These are phyloP conservation scores for Ogataea populi-albae DNA, from an alignment of 805 yeast genomes.

Conservation along the genomic window DNA sequence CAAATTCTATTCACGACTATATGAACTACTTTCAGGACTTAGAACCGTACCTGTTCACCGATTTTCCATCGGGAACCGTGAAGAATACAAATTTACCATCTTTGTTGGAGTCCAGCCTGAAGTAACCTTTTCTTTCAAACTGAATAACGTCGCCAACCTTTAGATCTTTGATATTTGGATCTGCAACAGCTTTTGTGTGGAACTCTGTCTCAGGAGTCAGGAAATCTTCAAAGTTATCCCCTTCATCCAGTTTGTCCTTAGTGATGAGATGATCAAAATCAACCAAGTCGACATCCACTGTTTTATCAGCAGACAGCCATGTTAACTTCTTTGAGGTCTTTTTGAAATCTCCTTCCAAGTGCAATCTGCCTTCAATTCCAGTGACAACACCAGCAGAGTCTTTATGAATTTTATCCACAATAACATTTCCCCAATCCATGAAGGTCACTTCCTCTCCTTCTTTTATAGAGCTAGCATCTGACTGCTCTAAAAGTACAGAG, in stretches of 20 bases:
- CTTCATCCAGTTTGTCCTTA: conserved; percentile 93
- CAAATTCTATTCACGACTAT: no score
- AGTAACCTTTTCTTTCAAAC: conserved; percentile 97
- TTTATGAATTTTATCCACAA: conserved; percentile 66
- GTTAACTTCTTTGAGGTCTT: conserved; percentile 93
- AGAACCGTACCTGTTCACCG: conserved; percentile 71
- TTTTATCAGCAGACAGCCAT: conserved; percentile 85
- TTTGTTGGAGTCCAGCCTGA: conserved; percentile 66
- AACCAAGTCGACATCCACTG: conserved; percentile 70
- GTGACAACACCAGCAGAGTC: conserved; percentile 51
- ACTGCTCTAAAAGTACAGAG: conserved; percentile 76
- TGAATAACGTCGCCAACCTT: conserved; percentile 87
- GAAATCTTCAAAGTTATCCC: conserved; percentile 89
- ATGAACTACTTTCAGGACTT: conserved; percentile 40
- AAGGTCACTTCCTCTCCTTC: conserved; percentile 93
- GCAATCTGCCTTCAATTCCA: conserved; percentile 70
- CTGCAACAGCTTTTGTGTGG: conserved; percentile 74
- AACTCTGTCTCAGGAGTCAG: conserved; percentile 85
- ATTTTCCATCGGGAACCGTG: conserved; percentile 95
- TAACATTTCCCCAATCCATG: conserved; percentile 98
- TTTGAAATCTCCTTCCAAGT: conserved; percentile 95
- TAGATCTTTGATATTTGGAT: conserved; percentile 69
- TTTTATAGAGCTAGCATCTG: conserved; percentile 63
- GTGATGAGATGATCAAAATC: conserved; percentile 94
- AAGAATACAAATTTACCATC: conserved; percentile 73